These are phyloP conservation scores for Amaranthus tricolor DNA, from an alignment of 179 eudicot genomes.

Conservation along the genomic window DNA sequence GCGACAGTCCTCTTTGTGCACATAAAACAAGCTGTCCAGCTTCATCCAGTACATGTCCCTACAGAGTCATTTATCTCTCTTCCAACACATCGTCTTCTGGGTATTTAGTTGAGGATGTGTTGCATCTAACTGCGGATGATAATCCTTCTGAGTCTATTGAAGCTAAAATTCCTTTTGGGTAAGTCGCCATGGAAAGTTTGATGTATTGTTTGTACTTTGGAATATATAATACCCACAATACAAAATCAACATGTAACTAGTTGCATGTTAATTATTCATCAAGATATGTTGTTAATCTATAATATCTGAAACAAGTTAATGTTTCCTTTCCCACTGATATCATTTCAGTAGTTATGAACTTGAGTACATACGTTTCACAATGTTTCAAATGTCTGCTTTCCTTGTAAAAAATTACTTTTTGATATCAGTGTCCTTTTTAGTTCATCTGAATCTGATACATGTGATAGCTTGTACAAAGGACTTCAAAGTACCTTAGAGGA, in stretches of 20 bases:
- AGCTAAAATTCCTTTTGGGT: conserved; percentile 81
- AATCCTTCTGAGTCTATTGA: conserved; percentile 43
- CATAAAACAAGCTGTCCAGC: conserved; percentile 42
- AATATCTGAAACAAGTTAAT: background rate
- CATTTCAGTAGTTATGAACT: background rate
- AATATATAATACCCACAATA: background rate
- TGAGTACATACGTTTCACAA: background rate
- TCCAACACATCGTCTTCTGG: conserved; percentile 77
- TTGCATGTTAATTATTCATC: background rate
- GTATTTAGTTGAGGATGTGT: conserved; percentile 68
- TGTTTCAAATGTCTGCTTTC: no score
- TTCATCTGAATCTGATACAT: background rate
- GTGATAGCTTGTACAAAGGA: background rate
- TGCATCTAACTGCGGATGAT: conserved; percentile 68
- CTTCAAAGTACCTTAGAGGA: background rate
- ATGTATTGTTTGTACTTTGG: background rate
- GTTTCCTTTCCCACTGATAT: background rate
- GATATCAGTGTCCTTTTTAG: background rate
- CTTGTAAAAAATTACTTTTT: no score
- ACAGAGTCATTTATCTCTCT: conserved; percentile 66
- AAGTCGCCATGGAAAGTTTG: conserved; percentile 22
- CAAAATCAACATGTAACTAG: no score
- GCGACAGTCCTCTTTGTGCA: conserved; percentile 69
- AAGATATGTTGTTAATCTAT: background rate
- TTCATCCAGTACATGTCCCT: conserved; percentile 51